Evolutionary conservation across 306 rosid genomes (phyloP).

Genomic region (Inga oerstediana): DNA sequence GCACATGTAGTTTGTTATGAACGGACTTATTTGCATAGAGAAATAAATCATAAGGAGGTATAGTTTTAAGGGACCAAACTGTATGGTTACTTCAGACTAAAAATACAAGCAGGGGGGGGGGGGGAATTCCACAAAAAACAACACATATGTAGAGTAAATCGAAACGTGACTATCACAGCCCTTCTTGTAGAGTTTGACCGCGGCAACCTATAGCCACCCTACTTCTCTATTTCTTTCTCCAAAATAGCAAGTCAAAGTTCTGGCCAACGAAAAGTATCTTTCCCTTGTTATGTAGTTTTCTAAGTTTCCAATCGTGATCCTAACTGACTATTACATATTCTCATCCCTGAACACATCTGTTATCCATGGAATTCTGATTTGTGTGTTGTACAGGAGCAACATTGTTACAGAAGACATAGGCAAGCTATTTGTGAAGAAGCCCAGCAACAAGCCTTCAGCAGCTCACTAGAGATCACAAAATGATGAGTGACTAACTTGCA

Average conservation of each 20-base stretch:
- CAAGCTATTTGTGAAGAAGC: slow-evolving; percentile 85
- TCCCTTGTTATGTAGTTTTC: no score
- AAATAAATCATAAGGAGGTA: background rate
- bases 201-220: no score
- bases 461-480: slow-evolving; percentile 27
- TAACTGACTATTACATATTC: background rate
- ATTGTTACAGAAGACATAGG: slow-evolving; percentile 89
- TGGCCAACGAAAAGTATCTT: no score
- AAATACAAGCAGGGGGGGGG: background rate
- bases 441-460: slow-evolving; percentile 40
- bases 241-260: no score
- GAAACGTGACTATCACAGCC: no score
- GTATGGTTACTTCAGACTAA: background rate
- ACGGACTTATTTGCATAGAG: background rate
- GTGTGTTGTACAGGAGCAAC: slow-evolving; percentile 72
- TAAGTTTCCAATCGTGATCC: no score
- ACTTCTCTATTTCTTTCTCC: no score
- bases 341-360: slow-evolving; percentile 15
- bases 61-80: background rate
- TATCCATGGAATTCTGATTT: slow-evolving; percentile 30
- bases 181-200: no score
- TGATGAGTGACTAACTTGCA: slow-evolving; percentile 33
- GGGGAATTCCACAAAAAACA: background rate
- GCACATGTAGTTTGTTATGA: background rate
- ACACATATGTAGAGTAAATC: no score